A percentile compares a stretch with the other conserved stretches of the same genome.
Conservation (phyloP, 2,329 filamentous ascomycete species). For the Daldinia sp. region DNA sequence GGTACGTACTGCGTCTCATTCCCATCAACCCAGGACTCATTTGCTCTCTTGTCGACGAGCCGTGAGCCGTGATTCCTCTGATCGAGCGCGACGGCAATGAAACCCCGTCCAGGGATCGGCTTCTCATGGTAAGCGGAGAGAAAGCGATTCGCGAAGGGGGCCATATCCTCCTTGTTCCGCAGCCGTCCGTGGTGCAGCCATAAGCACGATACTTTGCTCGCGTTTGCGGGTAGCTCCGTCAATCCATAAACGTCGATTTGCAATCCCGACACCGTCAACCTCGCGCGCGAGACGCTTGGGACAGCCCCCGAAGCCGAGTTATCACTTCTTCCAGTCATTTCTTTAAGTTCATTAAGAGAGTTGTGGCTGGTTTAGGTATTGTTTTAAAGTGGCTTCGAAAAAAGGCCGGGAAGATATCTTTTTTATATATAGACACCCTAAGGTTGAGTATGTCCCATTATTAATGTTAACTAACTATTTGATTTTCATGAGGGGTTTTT, state of each 20-base stretch:
- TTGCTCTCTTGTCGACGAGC: constrained; percentile 73
- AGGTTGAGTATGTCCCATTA: neutral
- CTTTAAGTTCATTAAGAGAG: neutral
- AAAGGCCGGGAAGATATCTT: too few relatives aligned
- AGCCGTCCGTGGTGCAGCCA: constrained; percentile 91
- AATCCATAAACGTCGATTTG: constrained; percentile 85
- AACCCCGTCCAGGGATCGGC: constrained; percentile 57
- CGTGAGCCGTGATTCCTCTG: constrained; percentile 91
- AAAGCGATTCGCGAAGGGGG: constrained; percentile 74
- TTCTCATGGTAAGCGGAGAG: constrained; percentile 75
- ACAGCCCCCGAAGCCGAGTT: constrained; percentile 12
- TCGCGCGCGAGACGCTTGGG: constrained; percentile 25
- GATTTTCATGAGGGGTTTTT: neutral
- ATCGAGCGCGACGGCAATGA: constrained; percentile 89
- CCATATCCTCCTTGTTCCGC: constrained; percentile 79
- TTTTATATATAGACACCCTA: too few relatives aligned
- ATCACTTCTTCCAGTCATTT: constrained; percentile 26
- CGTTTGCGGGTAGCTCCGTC: constrained; percentile 70
- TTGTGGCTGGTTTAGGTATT: neutral
- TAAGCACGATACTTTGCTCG: constrained; percentile 76
- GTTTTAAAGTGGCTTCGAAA: neutral
- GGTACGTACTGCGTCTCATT: constrained; percentile 73
- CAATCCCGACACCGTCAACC: constrained; percentile 80
- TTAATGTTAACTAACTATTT: neutral
- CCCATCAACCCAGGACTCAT: constrained; percentile 82